Evolutionary conservation across 2,329 filamentous ascomycete species (phyloP), one percentile per base, ranked within the genome.

Genomic region (Ascochyta koolunga): DNA sequence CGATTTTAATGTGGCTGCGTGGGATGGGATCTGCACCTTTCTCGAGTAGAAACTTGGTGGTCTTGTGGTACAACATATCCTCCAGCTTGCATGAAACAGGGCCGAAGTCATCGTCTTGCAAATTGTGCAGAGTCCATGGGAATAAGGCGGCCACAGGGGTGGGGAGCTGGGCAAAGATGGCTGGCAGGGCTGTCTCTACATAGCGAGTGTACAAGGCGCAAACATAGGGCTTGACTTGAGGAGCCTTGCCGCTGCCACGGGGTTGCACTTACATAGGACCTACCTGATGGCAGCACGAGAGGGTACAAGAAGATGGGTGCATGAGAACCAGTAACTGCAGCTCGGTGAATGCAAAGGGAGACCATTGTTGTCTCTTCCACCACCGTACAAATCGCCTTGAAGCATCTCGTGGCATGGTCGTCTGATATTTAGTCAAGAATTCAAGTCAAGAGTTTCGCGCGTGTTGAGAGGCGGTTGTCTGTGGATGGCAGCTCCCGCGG

Each of bases 321-420:
- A 16, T 33, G 6, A 41, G 27, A 15, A 54, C 41, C 16, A 58
- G 38, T 24, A 59, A 50, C 16, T 56, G 49, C 43, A 61, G 55
- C 27, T 45, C 27, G 5, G 15, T 24, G n/a, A 60, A 40, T 1
- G 53, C 48, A 27, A 59, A 56, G 3, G 13, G 24, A 29, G 46
- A 38, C 16, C 24, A 32, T 3, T 29, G 11, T 13, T 36, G 31
- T 5, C 18, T 25, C 6, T 46, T 36, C 13, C 5, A 37, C 10
- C 24, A n/a, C 16, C 38, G 31, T 15, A 13, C 29, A 24, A 4
- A 31, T 16, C 32, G 8, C 11, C 36, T 27, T 18, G 8, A 18
- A 15, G 37, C n/a, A 3, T 7, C 25, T 21, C 36, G 31, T 19
- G 31, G 16, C 37, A 37, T 47, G 16, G 10, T 33, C 18, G 16